A percentile compares a stretch with the other conserved stretches of the same genome.
Evolutionary conservation across 768 basidiomycete genomes (phyloP).

Genomic region (Lanmaoa rubissima): DNA sequence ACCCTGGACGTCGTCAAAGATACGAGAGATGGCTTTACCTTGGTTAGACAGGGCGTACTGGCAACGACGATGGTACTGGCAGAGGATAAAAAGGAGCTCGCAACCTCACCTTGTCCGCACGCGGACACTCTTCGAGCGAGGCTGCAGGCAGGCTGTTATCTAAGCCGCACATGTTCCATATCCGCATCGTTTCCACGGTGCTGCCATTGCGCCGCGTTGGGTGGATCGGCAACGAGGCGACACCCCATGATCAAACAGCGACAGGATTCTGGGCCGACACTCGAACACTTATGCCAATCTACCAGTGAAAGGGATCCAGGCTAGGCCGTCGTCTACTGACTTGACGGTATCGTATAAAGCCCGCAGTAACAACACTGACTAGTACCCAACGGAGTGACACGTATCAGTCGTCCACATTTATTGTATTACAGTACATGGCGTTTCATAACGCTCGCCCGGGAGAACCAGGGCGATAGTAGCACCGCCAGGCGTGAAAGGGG

Average conservation of each 20-base stretch:
- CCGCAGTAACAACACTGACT: background rate
- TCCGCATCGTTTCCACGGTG: slow-evolving; percentile 2
- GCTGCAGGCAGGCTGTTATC: slow-evolving; percentile 14
- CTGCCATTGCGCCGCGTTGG: background rate
- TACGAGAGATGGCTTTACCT: background rate
- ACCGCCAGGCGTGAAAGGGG: too few relatives aligned
- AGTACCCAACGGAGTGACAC: background rate
- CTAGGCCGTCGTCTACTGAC: too few relatives aligned
- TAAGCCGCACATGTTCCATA: slow-evolving; percentile 15
- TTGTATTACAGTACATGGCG: too few relatives aligned
- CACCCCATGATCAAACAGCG: background rate
- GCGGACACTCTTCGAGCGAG: background rate
- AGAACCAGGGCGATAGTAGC: too few relatives aligned
- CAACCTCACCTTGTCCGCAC: background rate
- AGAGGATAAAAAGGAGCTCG: background rate
- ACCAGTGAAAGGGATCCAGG: too few relatives aligned
- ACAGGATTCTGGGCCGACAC: background rate
- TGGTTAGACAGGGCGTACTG: background rate
- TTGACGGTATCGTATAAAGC: too few relatives aligned
- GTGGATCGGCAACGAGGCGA: slow-evolving; percentile 9
- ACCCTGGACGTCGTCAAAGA: background rate
- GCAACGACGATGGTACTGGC: background rate
- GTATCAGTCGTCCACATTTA: too few relatives aligned
- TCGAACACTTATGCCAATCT: too few relatives aligned
- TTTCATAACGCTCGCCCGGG: too few relatives aligned